These are phyloP conservation scores for Myxozyma neglecta DNA, from an alignment of 805 yeast genomes.

Conservation along the genomic window DNA sequence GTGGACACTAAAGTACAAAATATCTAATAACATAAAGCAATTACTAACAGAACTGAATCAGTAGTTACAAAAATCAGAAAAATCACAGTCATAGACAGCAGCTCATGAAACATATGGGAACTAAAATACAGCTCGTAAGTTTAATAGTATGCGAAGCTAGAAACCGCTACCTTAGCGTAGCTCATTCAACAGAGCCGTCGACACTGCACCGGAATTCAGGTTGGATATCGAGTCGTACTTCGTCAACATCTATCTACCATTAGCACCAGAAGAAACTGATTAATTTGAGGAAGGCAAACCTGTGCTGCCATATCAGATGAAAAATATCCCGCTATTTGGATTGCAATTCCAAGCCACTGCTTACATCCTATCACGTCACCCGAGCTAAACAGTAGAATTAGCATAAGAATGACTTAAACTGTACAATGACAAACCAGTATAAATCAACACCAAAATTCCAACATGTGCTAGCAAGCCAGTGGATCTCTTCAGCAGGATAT, in stretches of 20 bases:
- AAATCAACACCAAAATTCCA: slow-evolving; percentile 29
- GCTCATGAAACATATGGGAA: no score
- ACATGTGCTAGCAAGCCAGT: slow-evolving; percentile 21
- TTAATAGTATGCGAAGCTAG: no score
- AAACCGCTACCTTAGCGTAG: no score
- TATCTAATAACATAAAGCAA: no score
- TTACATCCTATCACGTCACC: slow-evolving; percentile 16
- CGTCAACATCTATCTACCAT: slow-evolving; percentile 16
- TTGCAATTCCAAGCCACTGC: slow-evolving; percentile 27
- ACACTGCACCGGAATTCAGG: no score
- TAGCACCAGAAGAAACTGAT: neutral
- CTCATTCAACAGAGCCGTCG: no score
- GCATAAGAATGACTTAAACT: neutral
- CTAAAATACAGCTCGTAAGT: no score
- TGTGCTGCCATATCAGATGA: slow-evolving; percentile 9
- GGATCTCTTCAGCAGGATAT: slow-evolving; percentile 16
- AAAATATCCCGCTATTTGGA: slow-evolving; percentile 13
- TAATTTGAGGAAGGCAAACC: neutral
- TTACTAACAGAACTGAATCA: no score
- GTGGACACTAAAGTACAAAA: no score
- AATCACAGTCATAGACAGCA: no score
- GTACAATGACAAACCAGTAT: slow-evolving; percentile 4
- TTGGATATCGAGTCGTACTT: slow-evolving; percentile 12
- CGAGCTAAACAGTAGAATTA: neutral
- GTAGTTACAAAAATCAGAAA: no score